Evolutionary conservation across 768 basidiomycete species (phyloP), one percentile per base, ranked within the genome.

Genomic region (Pleurotus tuoliensis): DNA sequence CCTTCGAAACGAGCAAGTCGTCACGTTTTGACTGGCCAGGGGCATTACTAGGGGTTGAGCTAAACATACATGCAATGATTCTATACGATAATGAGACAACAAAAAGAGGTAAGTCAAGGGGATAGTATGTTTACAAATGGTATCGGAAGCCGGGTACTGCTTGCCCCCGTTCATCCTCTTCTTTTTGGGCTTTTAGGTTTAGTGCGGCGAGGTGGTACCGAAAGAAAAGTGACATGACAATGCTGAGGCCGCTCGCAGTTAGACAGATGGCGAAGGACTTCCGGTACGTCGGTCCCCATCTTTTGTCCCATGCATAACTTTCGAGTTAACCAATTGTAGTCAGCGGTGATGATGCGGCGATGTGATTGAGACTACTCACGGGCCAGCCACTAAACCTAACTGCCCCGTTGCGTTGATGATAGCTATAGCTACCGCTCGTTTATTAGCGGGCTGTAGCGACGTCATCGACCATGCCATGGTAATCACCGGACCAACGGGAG

Each of bases 211-310:
- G 52, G 27, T 58, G 58, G 30, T 41, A 47, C 6, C 53, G 38
- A 27, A 56, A 58, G 11, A 58, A 22, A 27, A 47, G 47, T 7
- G 53, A 58, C 58, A 58, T 58, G 11, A 54, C 27, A 24, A 58
- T 58, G 11, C 53, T 54, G n/a, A 58, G 25, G 13, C 45, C 46
- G 27, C 53, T 45, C 18, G 58, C 58, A 24, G 39, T 53, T 30
- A 58, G 30, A n/a, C 53, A 58, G 15, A 58, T 58, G 9, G 45
- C 58, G 18, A 58, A 58, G 12, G 58, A 58, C 13, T 39, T 55
- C 16, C 52, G 41, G 45, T 58, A 58, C 13, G 58, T 43, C 4
- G 37, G 56, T 13, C 56, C 44, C 56, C 51, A 52, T 11, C 13
- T n/a, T 22, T 41, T 27, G 38, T 52, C 51, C 51, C 51, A 52